Evolutionary conservation across 106 monocot genomes (phyloP).

Genomic region (Apostasia shenzhenica): DNA sequence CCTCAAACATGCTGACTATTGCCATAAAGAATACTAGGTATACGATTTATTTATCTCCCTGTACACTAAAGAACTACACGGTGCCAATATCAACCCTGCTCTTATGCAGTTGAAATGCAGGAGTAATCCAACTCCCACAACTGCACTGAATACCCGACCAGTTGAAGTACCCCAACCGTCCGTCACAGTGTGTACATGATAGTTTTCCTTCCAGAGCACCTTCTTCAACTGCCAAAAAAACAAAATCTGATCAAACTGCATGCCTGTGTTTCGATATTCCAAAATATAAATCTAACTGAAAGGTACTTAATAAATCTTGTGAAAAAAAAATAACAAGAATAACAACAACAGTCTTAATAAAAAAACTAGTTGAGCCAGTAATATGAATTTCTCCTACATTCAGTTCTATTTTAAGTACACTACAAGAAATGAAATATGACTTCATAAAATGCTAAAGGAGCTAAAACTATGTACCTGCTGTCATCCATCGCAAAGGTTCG

Average conservation of each 20-base stretch:
- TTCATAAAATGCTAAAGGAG: not conserved
- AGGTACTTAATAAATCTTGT: not conserved
- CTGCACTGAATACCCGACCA: constrained; percentile 97
- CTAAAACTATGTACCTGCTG: constrained; percentile 36
- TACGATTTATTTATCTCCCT: too few species aligned
- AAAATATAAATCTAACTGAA: not conserved
- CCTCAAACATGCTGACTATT: not conserved
- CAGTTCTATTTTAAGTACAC: too few species aligned
- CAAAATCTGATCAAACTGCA: not conserved
- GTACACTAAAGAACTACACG: not conserved
- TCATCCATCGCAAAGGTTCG: constrained; percentile 91
- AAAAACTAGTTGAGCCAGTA: too few species aligned
- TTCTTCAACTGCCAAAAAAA: constrained; percentile 62
- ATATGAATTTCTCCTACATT: too few species aligned
- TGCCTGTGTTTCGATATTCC: too few species aligned
- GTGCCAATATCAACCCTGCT: constrained; percentile 64
- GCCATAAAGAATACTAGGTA: too few species aligned
- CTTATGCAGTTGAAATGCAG: constrained; percentile 93
- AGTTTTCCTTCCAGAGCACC: constrained; percentile 95
- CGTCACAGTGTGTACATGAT: constrained; percentile 62
- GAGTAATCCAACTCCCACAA: constrained; percentile 96
- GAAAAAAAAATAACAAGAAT: not conserved
- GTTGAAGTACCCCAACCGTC: constrained; percentile 86
- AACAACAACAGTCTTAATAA: too few species aligned
- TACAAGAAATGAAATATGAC: too few species aligned